A percentile compares a stretch with the other conserved stretches of the same genome.
Conservation (phyloP, 2,329 filamentous ascomycete species). For the Fusarium sulawesiense region DNA sequence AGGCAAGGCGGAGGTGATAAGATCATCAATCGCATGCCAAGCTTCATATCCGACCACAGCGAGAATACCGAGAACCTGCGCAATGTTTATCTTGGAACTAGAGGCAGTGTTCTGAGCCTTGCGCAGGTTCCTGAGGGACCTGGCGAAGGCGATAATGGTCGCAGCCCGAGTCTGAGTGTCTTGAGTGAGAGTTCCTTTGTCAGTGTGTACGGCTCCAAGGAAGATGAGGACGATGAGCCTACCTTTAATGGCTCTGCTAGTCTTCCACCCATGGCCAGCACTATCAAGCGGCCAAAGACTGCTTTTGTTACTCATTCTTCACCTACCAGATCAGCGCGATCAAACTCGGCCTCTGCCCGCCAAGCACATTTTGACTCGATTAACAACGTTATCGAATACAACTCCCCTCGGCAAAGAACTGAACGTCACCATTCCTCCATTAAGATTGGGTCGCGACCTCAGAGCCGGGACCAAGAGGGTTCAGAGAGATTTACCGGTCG, state of each 20-base stretch:
- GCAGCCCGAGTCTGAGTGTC: constrained; percentile 71
- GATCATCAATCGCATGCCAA: constrained; percentile 68
- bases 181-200: constrained; percentile 75
- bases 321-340: constrained; percentile 34
- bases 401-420: constrained; percentile 63
- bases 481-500: constrained; percentile 30
- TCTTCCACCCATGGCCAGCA: constrained; percentile 26
- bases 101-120: constrained; percentile 62
- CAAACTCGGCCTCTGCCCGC: constrained; percentile 49
- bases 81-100: constrained; percentile 66
- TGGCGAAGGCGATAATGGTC: constrained; percentile 35
- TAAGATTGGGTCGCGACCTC: constrained; percentile 49
- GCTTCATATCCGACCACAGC: constrained; percentile 70
- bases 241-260: constrained; percentile 45
- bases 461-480: constrained; percentile 44
- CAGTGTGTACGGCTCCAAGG: constrained; percentile 69
- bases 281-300: constrained; percentile 39
- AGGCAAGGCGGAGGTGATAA: constrained; percentile 50
- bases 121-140: constrained; percentile 59
- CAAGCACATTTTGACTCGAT: constrained; percentile 58
- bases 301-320: constrained; percentile 33
- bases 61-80: constrained; percentile 71
- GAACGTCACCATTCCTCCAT: constrained; percentile 52
- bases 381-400: constrained; percentile 57
- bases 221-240: constrained; percentile 48